These are phyloP conservation scores for Erythrophleum ivorense DNA, from an alignment of 331 rosid species.

Conservation along the genomic window DNA sequence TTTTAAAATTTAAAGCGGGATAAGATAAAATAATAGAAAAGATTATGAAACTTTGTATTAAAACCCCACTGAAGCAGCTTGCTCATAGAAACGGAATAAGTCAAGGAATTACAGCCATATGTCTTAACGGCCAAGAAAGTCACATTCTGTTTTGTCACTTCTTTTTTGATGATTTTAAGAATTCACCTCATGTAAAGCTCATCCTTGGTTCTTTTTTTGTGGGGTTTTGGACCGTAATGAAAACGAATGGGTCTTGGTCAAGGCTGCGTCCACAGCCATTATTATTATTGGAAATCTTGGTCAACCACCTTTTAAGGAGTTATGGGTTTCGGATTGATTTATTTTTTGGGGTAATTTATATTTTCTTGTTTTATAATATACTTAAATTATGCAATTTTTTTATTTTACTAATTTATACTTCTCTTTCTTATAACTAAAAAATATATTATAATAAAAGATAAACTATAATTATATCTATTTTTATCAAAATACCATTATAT, in stretches of 20 bases:
- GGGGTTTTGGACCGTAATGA: too few species aligned
- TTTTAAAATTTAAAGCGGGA: neutral
- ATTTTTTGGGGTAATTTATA: too few species aligned
- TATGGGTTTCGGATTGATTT: neutral
- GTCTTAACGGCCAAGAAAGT: conserved; percentile 10
- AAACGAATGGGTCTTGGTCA: conserved; percentile 2
- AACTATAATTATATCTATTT: too few species aligned
- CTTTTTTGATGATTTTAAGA: conserved; percentile 39
- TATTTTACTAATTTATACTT: too few species aligned
- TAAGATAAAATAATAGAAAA: conserved; percentile 47
- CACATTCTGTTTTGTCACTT: neutral
- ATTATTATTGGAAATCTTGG: conserved; percentile 29
- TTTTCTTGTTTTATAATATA: too few species aligned
- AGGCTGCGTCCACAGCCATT: conserved; percentile 40
- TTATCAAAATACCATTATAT: too few species aligned
- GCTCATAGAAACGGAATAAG: conserved; percentile 13
- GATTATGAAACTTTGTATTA: conserved; percentile 53
- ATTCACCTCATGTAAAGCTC: conserved; percentile 51
- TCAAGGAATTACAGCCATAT: conserved; percentile 21
- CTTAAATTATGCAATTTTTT: too few species aligned
- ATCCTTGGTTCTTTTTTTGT: too few species aligned
- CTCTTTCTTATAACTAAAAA: too few species aligned
- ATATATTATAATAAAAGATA: too few species aligned
- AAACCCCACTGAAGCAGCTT: conserved; percentile 41
- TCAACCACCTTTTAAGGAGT: conserved; percentile 40